Conservation (phyloP, 495 filamentous ascomycete species). For the Tuber aestivum region DNA sequence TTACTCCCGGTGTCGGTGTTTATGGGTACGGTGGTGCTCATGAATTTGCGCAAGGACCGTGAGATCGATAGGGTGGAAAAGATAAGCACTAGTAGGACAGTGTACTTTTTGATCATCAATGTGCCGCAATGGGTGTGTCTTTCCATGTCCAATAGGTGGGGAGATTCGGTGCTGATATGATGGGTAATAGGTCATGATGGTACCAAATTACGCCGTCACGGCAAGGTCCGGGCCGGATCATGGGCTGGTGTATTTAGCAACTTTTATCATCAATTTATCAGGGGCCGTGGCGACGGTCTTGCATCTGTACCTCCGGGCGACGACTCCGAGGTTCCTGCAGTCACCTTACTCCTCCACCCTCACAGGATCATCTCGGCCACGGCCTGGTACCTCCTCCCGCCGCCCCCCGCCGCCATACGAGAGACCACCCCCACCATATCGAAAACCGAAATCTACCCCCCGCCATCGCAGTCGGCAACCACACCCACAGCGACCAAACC, state of each 20-base stretch:
- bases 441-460: not conserved
- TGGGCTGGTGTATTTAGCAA: slow-evolving; percentile 16
- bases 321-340: not conserved
- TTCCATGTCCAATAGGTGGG: not conserved
- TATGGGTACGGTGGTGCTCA: slow-evolving; percentile 24
- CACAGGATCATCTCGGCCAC: not conserved
- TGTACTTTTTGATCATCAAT: slow-evolving; percentile 34
- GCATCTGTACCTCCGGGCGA: slow-evolving; percentile 23
- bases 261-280: slow-evolving; percentile 21
- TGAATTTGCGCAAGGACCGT: slow-evolving; percentile 19
- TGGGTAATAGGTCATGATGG: slow-evolving; percentile 26
- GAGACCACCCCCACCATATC: not conserved
- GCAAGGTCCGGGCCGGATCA: slow-evolving; percentile 11
- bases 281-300: slow-evolving; percentile 20
- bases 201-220: slow-evolving; percentile 31
- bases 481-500: slow-evolving; percentile 10
- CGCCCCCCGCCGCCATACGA: slow-evolving; percentile 6
- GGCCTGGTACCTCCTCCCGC: not conserved
- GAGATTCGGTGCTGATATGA: not conserved
- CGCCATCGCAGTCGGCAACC: slow-evolving; percentile 1
- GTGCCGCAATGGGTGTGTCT: slow-evolving; percentile 33
- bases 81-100: slow-evolving; percentile 22
- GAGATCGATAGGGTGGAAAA: slow-evolving; percentile 24
- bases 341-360: not conserved
- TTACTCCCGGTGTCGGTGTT: slow-evolving; percentile 27